Base-by-base conservation (phyloP, 2,329 filamentous ascomycete species). In the Penicillium sp. region DNA sequence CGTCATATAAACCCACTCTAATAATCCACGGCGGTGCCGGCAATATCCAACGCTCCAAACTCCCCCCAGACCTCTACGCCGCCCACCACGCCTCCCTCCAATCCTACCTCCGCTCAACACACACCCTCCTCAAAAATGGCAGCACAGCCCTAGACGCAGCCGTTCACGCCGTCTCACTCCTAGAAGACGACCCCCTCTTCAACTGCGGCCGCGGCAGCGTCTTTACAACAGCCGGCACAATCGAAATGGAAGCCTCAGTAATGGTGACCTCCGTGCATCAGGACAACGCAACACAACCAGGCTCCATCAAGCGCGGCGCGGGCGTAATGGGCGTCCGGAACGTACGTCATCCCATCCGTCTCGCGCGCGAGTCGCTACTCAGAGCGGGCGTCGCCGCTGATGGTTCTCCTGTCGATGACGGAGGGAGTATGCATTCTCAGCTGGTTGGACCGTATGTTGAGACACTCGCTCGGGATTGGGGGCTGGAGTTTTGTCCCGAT, bases 131-230 rank as follows among this genome's bases (percentile, higher is more conserved):
- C 11, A 65, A 69, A 20, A 64, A 59, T 59, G 74, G 63, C 20
- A 81, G 83, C 9, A 81, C 81, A 0, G 89, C 92, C 0, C 81
- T 96, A 14, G 86, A 90, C 53, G 83, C 86, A 1, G 90, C 90
- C 2, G 87, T 88, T 2, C 83, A 87, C 71, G 91, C 91, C 43
- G 90, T 95, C 11, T 78, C 80, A 1, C 80, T 87, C 26, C 83
- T 96, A 16, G 92, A 96, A 75, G 80, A 95, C 68, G 85, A 92
- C 67, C 82, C 87, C 2, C 82, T 95, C 5, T 96, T 94, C 81
- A 96, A 96, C 76, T 86, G 86, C 55, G 91, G 86, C 8, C 87
- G 86, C 66, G 92, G 92, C 51, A 89, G 91, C 49, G 91, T 96
- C 20, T 96, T 95, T 73, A 96, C 90, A 0, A 85, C 87, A 49